Conservation (phyloP, 257 asterid species). For the Solanum sitiens region DNA sequence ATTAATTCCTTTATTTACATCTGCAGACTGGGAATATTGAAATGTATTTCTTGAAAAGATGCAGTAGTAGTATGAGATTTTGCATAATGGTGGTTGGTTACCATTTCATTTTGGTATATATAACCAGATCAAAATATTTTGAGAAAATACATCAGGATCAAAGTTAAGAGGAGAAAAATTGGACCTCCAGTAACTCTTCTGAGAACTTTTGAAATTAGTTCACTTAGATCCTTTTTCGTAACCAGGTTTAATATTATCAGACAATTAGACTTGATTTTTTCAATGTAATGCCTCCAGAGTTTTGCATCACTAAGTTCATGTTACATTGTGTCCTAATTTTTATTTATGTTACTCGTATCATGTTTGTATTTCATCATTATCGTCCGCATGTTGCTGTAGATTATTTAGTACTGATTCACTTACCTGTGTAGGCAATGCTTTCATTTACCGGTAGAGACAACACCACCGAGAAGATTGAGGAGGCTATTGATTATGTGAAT, state of each 20-base stretch:
- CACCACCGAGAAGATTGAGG: conserved; percentile 55
- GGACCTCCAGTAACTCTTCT: background rate
- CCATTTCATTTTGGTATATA: background rate
- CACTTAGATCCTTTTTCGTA: background rate
- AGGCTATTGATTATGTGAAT: conserved; percentile 35
- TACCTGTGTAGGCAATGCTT: conserved; percentile 45
- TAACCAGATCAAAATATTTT: background rate
- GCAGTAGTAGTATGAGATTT: background rate
- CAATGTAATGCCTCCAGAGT: background rate
- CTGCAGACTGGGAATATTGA: background rate
- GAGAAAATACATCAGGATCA: background rate
- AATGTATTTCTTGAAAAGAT: background rate
- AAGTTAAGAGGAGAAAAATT: background rate
- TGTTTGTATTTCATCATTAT: background rate
- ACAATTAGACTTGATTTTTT: background rate
- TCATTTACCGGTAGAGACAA: conserved; percentile 44
- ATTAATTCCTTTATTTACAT: background rate
- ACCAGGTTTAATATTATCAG: background rate
- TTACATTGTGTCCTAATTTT: background rate
- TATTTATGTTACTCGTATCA: background rate
- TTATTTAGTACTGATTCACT: background rate
- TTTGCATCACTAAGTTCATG: background rate
- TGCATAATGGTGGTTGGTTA: background rate
- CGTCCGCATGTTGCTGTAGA: background rate
- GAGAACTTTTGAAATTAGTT: background rate